phyloP scores from a whole-genome alignment of 2,329 filamentous ascomycete species.

The Torrubiellomyces zombiae region DNA sequence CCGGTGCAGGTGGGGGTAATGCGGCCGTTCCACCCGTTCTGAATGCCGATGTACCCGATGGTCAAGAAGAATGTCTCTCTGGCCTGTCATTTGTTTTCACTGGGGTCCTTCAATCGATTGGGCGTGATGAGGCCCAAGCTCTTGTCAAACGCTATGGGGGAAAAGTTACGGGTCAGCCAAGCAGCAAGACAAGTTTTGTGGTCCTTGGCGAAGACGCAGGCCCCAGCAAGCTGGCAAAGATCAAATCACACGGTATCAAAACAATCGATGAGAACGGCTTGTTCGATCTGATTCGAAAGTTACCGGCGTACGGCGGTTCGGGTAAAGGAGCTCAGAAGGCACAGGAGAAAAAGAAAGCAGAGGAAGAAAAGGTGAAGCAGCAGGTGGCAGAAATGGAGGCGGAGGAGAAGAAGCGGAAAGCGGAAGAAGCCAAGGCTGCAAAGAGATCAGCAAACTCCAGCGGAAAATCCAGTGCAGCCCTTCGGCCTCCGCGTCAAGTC shows the following conservation, averaged over 20 bases:
- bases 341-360: constrained; percentile 68
- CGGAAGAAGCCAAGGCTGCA: constrained; percentile 34
- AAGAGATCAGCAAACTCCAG: constrained; percentile 21
- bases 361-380: constrained; percentile 66
- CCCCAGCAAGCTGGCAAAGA: constrained; percentile 81
- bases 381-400: constrained; percentile 74
- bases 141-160: constrained; percentile 90
- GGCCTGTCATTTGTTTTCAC: constrained; percentile 94
- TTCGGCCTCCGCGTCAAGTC: constrained; percentile 25
- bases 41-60: constrained; percentile 57
- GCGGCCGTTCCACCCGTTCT: constrained; percentile 44
- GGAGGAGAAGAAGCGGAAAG: constrained; percentile 49
- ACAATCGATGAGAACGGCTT: constrained; percentile 90
- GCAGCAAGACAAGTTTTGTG: constrained; percentile 86
- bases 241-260: constrained; percentile 62
- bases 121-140: constrained; percentile 68
- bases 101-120: constrained; percentile 63
- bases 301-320: constrained; percentile 76
- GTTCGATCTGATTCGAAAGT: constrained; percentile 63
- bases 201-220: constrained; percentile 84
- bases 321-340: constrained; percentile 77
- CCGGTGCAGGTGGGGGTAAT: constrained; percentile 38
- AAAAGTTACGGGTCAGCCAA: constrained; percentile 72
- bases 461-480: constrained; percentile 8
- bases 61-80: constrained; percentile 75